phyloP scores from a whole-genome alignment of 805 yeast species.

The Kregervanrija fluxuum region DNA sequence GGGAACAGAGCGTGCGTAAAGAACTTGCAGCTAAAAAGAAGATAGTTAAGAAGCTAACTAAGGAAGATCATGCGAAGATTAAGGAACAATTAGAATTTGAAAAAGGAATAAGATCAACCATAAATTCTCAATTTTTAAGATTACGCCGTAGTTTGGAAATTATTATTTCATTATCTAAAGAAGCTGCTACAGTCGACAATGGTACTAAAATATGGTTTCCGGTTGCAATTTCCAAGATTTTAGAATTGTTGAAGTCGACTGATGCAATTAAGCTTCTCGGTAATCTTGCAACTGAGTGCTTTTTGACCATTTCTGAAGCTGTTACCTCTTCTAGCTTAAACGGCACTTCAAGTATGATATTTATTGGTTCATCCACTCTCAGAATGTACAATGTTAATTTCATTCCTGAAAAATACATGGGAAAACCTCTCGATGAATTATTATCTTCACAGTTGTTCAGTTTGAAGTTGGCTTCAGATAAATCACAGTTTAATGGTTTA shows the following conservation, averaged over 20 bases:
- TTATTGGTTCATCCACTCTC: conserved; percentile 65
- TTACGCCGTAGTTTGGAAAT: conserved; percentile 46
- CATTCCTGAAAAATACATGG: conserved; percentile 38
- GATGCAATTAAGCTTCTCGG: conserved; percentile 28
- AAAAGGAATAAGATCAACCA: conserved; percentile 40
- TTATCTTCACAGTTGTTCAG: conserved; percentile 66
- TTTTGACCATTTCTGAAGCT: conserved; percentile 46
- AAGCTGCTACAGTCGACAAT: conserved; percentile 48
- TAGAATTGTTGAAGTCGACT: conserved; percentile 36
- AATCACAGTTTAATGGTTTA: conserved; percentile 58
- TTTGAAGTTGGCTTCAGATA: conserved; percentile 67
- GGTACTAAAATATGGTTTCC: conserved; percentile 70
- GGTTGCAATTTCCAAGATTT: conserved; percentile 44
- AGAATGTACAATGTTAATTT: conserved; percentile 43
- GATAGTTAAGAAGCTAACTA: conserved; percentile 51
- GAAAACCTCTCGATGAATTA: conserved; percentile 47
- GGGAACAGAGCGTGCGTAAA: conserved; percentile 82
- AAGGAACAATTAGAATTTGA: conserved; percentile 62
- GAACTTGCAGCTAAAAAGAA: conserved; percentile 52
- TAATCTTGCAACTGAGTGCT: conserved; percentile 38
- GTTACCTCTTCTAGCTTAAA: conserved; percentile 35
- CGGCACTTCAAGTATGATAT: conserved; percentile 38
- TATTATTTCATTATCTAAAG: conserved; percentile 44
- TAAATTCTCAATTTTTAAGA: conserved; percentile 31
- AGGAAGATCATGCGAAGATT: conserved; percentile 65